phyloP scores from a whole-genome alignment of 495 filamentous ascomycete species.

The Penicillium riverlandense region DNA sequence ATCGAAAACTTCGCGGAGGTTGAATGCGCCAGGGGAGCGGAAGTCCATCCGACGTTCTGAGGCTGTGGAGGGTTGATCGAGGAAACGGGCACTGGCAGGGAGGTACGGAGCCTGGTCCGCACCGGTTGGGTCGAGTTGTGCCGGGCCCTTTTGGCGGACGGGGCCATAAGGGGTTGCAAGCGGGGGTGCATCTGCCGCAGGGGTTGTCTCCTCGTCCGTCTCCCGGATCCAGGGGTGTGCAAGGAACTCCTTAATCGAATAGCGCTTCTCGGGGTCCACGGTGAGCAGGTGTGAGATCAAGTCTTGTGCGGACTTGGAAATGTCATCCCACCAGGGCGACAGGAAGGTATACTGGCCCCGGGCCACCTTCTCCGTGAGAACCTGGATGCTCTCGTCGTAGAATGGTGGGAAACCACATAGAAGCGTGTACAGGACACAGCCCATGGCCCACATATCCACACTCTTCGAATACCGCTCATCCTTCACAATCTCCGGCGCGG shows the following conservation, averaged over 20 bases:
- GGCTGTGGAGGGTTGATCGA: conserved; percentile 42
- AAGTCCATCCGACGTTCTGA: conserved; percentile 75
- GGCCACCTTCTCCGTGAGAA: conserved; percentile 95
- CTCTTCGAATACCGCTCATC: conserved; percentile 98
- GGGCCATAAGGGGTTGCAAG: conserved; percentile 58
- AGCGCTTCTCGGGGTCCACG: conserved; percentile 87
- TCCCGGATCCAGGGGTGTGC: conserved; percentile 85
- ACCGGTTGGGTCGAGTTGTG: conserved; percentile 23
- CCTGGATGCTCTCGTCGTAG: conserved; percentile 96
- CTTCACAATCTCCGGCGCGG: conserved; percentile 98
- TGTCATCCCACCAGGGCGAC: conserved; percentile 99
- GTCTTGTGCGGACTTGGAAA: conserved; percentile 91
- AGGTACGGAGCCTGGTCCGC: conserved; percentile 37
- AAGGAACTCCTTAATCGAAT: conserved; percentile 82
- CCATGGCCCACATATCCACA: conserved; percentile 98
- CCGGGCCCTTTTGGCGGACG: conserved; percentile 38
- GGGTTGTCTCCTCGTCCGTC: conserved; percentile 64
- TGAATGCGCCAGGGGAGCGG: conserved; percentile 90
- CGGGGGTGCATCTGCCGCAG: conserved; percentile 72
- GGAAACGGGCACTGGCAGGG: conserved; percentile 38
- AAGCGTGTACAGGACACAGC: conserved; percentile 93
- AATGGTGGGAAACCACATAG: conserved; percentile 97
- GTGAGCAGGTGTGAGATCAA: conserved; percentile 88
- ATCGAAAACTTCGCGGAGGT: conserved; percentile 94
- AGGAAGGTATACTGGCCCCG: conserved; percentile 96